These are phyloP conservation scores for Steccherinum ochraceum DNA, from an alignment of 768 basidiomycete species.

Conservation along the genomic window DNA sequence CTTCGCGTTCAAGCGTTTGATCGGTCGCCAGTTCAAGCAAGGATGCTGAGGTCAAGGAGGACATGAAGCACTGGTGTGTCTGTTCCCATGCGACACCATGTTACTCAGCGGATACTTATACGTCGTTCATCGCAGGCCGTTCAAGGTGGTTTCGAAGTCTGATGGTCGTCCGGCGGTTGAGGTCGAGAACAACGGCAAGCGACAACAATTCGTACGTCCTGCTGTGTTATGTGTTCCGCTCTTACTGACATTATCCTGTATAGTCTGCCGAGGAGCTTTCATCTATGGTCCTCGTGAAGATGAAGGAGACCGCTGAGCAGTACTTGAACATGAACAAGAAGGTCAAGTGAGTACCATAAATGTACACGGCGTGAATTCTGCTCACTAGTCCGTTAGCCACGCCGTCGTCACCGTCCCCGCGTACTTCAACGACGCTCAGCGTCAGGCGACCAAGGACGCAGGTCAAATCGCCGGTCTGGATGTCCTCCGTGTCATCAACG, in stretches of 20 bases:
- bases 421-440: conserved; percentile 99
- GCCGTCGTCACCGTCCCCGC: conserved; percentile 95
- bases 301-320: conserved; percentile 94
- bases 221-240: neutral
- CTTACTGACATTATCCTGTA: conserved; percentile 3
- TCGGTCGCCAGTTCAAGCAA: conserved; percentile 91
- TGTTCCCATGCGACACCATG: conserved; percentile 17
- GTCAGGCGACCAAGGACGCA: conserved; percentile 97
- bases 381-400: conserved; percentile 37
- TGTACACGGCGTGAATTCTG: neutral
- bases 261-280: conserved; percentile 84
- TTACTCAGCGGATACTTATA: neutral
- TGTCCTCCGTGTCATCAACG: conserved; percentile 97
- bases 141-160: conserved; percentile 63
- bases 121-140: conserved; percentile 52
- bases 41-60: conserved; percentile 91
- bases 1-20: conserved; percentile 89
- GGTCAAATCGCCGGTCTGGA: conserved; percentile 97
- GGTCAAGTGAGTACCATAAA: conserved; percentile 68
- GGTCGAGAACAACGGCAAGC: conserved; percentile 84
- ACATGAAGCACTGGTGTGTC: conserved; percentile 70
- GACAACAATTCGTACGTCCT: conserved; percentile 64
- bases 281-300: conserved; percentile 84
- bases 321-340: conserved; percentile 84
- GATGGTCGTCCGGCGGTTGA: conserved; percentile 77